Percentiles rank a stretch among this genome's conserved stretches.
phyloP scores from a whole-genome alignment of 2,329 filamentous ascomycete species.

The Didymella pomorum region DNA sequence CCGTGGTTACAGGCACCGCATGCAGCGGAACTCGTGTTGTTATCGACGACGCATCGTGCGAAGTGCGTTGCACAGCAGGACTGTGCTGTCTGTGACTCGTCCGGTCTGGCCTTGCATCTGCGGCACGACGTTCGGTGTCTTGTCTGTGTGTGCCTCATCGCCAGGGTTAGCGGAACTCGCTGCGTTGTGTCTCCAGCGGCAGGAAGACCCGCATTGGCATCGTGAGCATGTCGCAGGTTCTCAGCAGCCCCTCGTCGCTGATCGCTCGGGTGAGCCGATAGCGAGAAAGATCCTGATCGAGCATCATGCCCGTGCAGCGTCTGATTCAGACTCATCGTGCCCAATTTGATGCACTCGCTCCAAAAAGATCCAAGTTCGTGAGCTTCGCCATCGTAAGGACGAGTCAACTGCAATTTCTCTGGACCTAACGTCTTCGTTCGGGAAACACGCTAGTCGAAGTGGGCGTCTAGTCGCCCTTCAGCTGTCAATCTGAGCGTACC shows the following conservation, averaged over 20 bases:
- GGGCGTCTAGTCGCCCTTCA: constrained; percentile 45
- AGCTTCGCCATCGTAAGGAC: constrained; percentile 19
- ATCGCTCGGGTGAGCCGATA: constrained; percentile 44
- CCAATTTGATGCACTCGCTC: constrained; percentile 35
- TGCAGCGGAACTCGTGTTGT: constrained; percentile 18
- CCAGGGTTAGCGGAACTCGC: constrained; percentile 9
- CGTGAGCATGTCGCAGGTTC: constrained; percentile 30
- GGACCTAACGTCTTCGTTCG: constrained; percentile 20
- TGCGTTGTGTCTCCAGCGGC: constrained; percentile 10
- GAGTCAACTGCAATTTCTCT: constrained; percentile 26
- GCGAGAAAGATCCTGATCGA: constrained; percentile 38
- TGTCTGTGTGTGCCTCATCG: constrained; percentile 10
- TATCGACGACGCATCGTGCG: constrained; percentile 4
- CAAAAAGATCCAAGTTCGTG: constrained; percentile 21
- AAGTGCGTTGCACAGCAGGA: constrained; percentile 8
- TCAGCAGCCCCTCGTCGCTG: constrained; percentile 42
- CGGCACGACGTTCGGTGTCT: constrained; percentile 4
- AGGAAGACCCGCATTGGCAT: constrained; percentile 33
- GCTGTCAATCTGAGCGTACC: constrained; percentile 38
- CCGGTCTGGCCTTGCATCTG: neutral
- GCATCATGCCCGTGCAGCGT: constrained; percentile 39
- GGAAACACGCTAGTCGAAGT: constrained; percentile 16
- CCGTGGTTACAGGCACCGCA: constrained; percentile 7
- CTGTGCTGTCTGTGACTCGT: constrained; percentile 3
- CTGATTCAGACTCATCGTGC: constrained; percentile 26